phyloP scores from a whole-genome alignment of 2,329 filamentous ascomycete species.

The Bipolaris cookei region DNA sequence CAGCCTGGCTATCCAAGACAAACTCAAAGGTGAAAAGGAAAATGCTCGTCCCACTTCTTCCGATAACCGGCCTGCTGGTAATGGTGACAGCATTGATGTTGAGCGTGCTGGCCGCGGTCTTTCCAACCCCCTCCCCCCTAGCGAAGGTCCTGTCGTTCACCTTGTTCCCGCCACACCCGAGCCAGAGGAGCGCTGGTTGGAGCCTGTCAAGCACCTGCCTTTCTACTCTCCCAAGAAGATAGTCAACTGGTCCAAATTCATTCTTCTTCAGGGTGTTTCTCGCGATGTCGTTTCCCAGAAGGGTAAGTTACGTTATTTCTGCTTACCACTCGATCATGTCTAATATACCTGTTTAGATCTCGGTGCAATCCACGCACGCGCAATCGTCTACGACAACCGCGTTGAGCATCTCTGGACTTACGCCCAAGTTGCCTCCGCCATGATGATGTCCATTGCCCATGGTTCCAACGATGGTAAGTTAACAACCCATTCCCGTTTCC shows the following conservation, averaged over 20 bases:
- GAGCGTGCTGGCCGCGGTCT: constrained; percentile 12
- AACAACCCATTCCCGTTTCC: too few species aligned
- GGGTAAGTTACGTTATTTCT: not conserved
- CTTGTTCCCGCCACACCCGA: constrained; percentile 27
- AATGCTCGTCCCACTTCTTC: constrained; percentile 1
- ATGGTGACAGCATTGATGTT: constrained; percentile 8
- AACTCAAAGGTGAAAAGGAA: constrained; percentile 17
- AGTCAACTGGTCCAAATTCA: constrained; percentile 52
- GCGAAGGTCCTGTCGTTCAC: constrained; percentile 8
- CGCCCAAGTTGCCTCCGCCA: constrained; percentile 59
- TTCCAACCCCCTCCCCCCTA: constrained; percentile 7
- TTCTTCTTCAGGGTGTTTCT: constrained; percentile 54
- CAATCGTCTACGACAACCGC: constrained; percentile 54
- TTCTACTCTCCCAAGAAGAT: constrained; percentile 37
- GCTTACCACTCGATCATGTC: not conserved
- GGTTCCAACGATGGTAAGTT: constrained; percentile 64
- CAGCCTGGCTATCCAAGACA: not conserved
- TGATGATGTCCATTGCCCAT: constrained; percentile 75
- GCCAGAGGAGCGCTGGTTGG: constrained; percentile 44
- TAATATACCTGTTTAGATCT: constrained; percentile 25
- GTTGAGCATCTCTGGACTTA: constrained; percentile 59
- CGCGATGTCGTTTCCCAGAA: constrained; percentile 48
- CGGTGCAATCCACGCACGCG: constrained; percentile 50
- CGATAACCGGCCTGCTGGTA: constrained; percentile 7
- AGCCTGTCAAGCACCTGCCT: constrained; percentile 45